These are phyloP conservation scores for Pythium dissimile DNA, from an alignment of 352 stramenopile species.

Conservation along the genomic window DNA sequence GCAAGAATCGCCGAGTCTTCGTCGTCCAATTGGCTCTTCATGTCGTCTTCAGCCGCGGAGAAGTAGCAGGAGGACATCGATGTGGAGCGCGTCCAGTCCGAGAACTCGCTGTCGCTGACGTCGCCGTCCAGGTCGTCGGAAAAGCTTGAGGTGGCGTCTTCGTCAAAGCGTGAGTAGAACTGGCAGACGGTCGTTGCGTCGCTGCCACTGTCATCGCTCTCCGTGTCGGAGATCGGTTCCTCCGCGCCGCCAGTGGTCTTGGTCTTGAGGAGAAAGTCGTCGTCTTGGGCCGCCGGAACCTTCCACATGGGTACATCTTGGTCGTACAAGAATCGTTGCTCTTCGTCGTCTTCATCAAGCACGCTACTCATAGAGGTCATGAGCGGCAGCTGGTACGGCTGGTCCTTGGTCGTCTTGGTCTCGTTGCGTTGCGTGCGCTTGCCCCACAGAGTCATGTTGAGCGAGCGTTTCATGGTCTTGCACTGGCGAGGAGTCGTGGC, in stretches of 20 bases:
- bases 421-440: slow-evolving; percentile 10
- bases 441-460: slow-evolving; percentile 18
- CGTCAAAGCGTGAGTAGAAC: slow-evolving; percentile 20
- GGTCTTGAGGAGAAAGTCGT: slow-evolving; percentile 15
- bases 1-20: slow-evolving; percentile 5
- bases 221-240: slow-evolving; percentile 24
- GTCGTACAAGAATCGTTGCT: slow-evolving; percentile 16
- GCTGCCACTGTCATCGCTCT: slow-evolving; percentile 26
- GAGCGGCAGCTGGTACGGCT: slow-evolving; percentile 24
- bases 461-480: slow-evolving; percentile 23
- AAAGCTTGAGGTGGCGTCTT: background rate
- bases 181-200: slow-evolving; percentile 18
- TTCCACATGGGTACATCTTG: slow-evolving; percentile 6
- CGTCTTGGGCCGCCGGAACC: background rate
- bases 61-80: slow-evolving; percentile 25
- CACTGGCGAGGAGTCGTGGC: slow-evolving; percentile 1
- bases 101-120: slow-evolving; percentile 22
- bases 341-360: slow-evolving; percentile 20
- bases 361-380: slow-evolving; percentile 12
- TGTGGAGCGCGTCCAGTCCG: slow-evolving; percentile 23
- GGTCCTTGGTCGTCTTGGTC: slow-evolving; percentile 21
- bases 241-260: background rate
- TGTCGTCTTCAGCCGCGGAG: slow-evolving; percentile 22
- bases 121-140: slow-evolving; percentile 6
- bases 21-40: background rate